Conservation (phyloP, 2,329 filamentous ascomycete species). For the Stenocarpella maydis region DNA sequence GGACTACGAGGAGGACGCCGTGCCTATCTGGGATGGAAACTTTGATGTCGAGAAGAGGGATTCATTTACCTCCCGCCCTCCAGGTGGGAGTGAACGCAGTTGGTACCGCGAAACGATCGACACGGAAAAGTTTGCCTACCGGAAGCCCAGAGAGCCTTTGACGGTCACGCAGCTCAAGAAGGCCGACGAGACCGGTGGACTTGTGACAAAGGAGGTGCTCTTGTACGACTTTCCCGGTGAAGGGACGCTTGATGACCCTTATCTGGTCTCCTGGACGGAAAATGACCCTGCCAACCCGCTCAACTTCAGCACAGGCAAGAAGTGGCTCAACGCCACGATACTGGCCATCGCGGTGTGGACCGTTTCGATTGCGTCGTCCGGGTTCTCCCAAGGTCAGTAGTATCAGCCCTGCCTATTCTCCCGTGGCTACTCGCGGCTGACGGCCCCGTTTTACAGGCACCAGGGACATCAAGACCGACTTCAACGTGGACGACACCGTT, state of each 20-base stretch:
- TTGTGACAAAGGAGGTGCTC: conserved; percentile 39
- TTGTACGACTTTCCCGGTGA: conserved; percentile 51
- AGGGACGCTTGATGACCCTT: conserved; percentile 53
- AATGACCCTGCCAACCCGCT: conserved; percentile 55
- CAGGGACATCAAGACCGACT: conserved; percentile 48
- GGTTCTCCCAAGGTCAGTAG: conserved; percentile 43
- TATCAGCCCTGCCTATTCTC: neutral
- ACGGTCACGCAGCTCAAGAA: conserved; percentile 35
- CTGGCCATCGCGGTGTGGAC: conserved; percentile 52
- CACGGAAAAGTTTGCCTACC: conserved; percentile 34
- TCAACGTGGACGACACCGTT: conserved; percentile 48
- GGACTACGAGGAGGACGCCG: conserved; percentile 28
- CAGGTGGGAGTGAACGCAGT: conserved; percentile 24
- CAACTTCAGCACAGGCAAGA: conserved; percentile 47
- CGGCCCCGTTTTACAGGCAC: conserved; percentile 41
- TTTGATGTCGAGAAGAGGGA: conserved; percentile 38
- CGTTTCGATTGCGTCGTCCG: conserved; percentile 52
- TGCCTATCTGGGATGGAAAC: conserved; percentile 36
- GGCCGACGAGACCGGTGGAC: conserved; percentile 32
- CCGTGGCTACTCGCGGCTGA: neutral
- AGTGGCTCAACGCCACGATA: conserved; percentile 50
- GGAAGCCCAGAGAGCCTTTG: conserved; percentile 34
- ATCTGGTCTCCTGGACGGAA: conserved; percentile 54
- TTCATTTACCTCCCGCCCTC: conserved; percentile 32
- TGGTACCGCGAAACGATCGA: conserved; percentile 35